Conservation (phyloP, 352 stramenopile genomes). For the Phytophthora rubi region DNA sequence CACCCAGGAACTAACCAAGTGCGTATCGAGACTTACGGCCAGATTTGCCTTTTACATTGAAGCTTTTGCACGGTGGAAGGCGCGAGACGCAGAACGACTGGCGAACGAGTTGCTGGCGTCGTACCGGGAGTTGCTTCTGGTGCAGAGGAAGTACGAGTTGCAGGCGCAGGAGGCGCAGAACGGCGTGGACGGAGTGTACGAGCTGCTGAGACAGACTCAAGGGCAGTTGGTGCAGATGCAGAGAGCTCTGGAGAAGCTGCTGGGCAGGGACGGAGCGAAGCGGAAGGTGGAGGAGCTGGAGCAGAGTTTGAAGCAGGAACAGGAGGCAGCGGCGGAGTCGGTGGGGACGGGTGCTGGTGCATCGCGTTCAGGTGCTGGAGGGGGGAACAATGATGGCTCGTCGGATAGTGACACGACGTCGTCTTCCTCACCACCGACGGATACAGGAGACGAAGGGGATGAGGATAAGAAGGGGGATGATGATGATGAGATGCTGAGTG, state of each 20-base stretch:
- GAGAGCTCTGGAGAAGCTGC: conserved; percentile 57
- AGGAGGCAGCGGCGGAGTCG: neutral
- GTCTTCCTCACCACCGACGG: conserved; percentile 16
- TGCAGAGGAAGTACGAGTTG: conserved; percentile 52
- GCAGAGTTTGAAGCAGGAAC: conserved; percentile 32
- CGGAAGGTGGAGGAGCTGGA: conserved; percentile 45
- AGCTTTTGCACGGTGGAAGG: conserved; percentile 71
- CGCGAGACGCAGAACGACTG: conserved; percentile 60
- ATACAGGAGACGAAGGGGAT: conserved; percentile 20
- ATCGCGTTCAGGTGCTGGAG: neutral
- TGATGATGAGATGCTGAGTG: conserved; percentile 30
- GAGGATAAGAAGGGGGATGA: conserved; percentile 32
- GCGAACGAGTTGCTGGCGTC: conserved; percentile 57
- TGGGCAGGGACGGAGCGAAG: conserved; percentile 50
- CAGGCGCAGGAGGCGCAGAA: conserved; percentile 34
- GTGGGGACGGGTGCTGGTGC: neutral
- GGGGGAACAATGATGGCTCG: conserved; percentile 2
- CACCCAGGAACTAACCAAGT: conserved; percentile 49
- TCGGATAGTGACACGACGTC: conserved; percentile 18
- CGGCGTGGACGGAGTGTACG: conserved; percentile 56
- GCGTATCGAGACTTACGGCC: conserved; percentile 50
- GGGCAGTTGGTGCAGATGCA: conserved; percentile 65
- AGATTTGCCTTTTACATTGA: conserved; percentile 77
- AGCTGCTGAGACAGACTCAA: conserved; percentile 65
- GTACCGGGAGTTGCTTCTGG: conserved; percentile 57